phyloP scores from a whole-genome alignment of 1,284 basidiomycete species.

The Phellopilus nigrolimitatus region DNA sequence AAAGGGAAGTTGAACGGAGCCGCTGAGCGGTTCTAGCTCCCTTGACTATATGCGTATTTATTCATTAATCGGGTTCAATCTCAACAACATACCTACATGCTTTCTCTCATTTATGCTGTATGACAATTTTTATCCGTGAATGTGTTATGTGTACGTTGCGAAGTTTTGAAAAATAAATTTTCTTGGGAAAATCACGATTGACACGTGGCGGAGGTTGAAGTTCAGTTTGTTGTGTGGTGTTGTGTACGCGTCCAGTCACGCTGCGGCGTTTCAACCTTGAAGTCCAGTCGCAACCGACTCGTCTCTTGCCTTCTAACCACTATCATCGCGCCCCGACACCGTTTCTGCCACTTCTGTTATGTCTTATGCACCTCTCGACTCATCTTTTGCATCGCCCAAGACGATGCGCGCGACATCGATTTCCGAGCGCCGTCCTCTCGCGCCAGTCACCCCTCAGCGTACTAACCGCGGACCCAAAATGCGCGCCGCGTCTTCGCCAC shows the following conservation, averaged over 20 bases:
- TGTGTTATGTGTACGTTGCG: too few relatives aligned
- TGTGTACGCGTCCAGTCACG: not conserved
- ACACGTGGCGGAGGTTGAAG: not conserved
- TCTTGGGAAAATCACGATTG: not conserved
- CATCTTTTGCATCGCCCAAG: slow-evolving; percentile 15
- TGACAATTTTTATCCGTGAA: too few relatives aligned
- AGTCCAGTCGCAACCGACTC: not conserved
- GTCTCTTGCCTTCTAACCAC: not conserved
- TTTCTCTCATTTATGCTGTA: too few relatives aligned
- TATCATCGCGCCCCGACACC: not conserved
- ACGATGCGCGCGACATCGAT: slow-evolving; percentile 9
- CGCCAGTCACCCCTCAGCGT: slow-evolving; percentile 20
- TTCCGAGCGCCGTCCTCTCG: slow-evolving; percentile 19
- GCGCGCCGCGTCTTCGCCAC: slow-evolving; percentile 16
- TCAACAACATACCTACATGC: too few relatives aligned
- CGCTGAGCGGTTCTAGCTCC: too few relatives aligned
- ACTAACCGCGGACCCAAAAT: slow-evolving; percentile 14
- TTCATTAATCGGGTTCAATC: too few relatives aligned
- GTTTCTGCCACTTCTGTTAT: slow-evolving; percentile 2
- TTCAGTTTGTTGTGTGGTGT: not conserved
- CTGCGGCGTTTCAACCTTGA: not conserved
- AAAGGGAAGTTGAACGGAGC: too few relatives aligned
- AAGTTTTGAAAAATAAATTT: too few relatives aligned
- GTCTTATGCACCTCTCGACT: slow-evolving; percentile 10
- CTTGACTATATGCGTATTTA: too few relatives aligned